phyloP scores from a whole-genome alignment of 768 basidiomycete species.

The Pisolithus marmoratus region DNA sequence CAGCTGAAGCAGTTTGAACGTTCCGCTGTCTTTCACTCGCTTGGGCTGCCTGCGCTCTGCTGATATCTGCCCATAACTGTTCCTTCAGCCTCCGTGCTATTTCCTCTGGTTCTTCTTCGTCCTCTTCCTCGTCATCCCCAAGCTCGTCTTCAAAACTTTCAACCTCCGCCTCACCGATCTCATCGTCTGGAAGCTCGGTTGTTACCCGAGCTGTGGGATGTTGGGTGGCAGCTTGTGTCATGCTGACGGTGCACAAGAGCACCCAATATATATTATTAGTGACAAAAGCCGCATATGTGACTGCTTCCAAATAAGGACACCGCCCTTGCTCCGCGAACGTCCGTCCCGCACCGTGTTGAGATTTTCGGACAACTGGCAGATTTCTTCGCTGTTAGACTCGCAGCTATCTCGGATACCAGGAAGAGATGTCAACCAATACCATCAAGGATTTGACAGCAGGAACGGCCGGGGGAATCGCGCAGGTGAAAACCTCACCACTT shows the following conservation, averaged over 20 bases:
- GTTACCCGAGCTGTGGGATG: neutral
- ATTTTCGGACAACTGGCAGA: no score
- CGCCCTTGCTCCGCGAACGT: no score
- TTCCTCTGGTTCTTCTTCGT: conserved; percentile 66
- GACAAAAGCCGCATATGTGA: no score
- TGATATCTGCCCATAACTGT: conserved; percentile 74
- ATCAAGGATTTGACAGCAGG: conserved; percentile 86
- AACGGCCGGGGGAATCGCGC: conserved; percentile 86
- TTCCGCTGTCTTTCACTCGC: conserved; percentile 19
- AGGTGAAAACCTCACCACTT: conserved; percentile 39
- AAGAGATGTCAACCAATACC: conserved; percentile 43
- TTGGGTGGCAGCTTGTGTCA: neutral
- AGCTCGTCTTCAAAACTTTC: conserved; percentile 7
- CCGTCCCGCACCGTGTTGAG: no score
- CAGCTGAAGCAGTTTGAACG: conserved; percentile 5
- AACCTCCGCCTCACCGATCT: conserved; percentile 39
- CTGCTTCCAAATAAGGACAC: no score
- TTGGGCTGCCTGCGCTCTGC: conserved; percentile 50
- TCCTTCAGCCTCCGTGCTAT: conserved; percentile 71
- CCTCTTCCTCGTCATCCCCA: conserved; percentile 50
- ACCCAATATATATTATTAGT: no score
- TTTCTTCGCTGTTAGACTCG: no score
- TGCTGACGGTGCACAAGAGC: no score
- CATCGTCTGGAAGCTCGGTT: conserved; percentile 23
- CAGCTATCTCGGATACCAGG: conserved; percentile 7